These are phyloP conservation scores for Fusarium sp. DNA, from an alignment of 2,329 filamentous ascomycete genomes.

Conservation along the genomic window DNA sequence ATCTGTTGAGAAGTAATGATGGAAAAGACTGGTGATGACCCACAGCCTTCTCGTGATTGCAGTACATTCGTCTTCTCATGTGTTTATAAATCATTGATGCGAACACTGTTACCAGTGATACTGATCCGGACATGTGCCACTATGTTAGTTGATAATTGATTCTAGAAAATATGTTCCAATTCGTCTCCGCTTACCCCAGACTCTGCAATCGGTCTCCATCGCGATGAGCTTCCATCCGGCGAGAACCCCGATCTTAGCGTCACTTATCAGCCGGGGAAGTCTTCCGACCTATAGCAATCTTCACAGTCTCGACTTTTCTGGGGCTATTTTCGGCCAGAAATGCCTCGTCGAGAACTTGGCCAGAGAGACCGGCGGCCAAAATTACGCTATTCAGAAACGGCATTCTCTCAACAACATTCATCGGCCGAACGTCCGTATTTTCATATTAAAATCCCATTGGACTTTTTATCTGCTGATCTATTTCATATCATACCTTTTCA, in stretches of 20 bases:
- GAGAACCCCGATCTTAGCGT: constrained; percentile 19
- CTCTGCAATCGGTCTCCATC: neutral
- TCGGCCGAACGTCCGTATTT: constrained; percentile 40
- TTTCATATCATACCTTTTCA: neutral
- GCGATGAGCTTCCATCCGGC: neutral
- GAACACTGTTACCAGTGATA: too few relatives aligned
- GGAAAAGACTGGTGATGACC: too few relatives aligned
- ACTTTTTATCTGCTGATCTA: neutral
- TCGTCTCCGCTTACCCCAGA: constrained; percentile 5
- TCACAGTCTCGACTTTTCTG: neutral
- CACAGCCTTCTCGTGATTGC: too few relatives aligned
- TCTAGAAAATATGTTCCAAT: too few relatives aligned
- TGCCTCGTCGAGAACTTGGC: neutral
- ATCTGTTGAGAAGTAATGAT: too few relatives aligned
- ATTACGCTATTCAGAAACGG: constrained; percentile 25
- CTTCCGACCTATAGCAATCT: constrained; percentile 4
- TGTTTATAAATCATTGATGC: too few relatives aligned
- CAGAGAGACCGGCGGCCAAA: neutral
- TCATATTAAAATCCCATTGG: constrained; percentile 10
- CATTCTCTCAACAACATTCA: constrained; percentile 27
- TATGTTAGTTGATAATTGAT: too few relatives aligned
- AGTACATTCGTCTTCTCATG: too few relatives aligned
- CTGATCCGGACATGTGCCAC: too few relatives aligned
- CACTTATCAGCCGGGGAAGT: neutral
- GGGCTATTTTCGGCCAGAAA: neutral